phyloP scores from a whole-genome alignment of 2,329 filamentous ascomycete genomes.

The Neoscytalidium dimidiatum region DNA sequence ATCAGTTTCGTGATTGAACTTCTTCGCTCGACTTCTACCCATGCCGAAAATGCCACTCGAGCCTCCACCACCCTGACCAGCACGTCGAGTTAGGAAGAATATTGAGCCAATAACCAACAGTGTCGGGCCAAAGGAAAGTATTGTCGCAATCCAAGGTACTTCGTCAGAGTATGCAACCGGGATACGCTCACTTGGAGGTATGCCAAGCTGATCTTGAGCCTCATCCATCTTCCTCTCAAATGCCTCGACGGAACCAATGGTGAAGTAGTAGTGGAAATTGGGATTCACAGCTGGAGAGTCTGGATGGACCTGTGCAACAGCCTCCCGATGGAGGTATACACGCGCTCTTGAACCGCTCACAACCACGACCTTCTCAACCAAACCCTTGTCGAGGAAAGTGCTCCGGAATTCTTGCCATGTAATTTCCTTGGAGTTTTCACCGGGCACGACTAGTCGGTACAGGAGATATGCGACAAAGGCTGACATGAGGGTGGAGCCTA shows the following conservation, averaged over 20 bases:
- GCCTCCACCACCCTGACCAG: constrained; percentile 61
- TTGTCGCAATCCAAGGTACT: constrained; percentile 68
- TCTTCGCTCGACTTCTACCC: constrained; percentile 91
- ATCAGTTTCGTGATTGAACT: constrained; percentile 95
- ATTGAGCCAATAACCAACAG: constrained; percentile 82
- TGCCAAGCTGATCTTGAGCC: constrained; percentile 83
- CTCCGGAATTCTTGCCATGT: constrained; percentile 97
- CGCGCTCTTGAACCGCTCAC: constrained; percentile 76
- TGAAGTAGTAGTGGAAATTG: constrained; percentile 86
- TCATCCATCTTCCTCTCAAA: constrained; percentile 89
- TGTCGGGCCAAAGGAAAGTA: constrained; percentile 84
- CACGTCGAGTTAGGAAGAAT: constrained; percentile 76
- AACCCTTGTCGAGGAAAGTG: constrained; percentile 91
- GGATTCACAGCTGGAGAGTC: constrained; percentile 69
- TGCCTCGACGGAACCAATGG: constrained; percentile 88
- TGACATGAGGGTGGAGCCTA: constrained; percentile 57
- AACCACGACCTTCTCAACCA: constrained; percentile 88
- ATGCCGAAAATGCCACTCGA: constrained; percentile 89
- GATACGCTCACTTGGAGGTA: constrained; percentile 85
- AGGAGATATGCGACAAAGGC: constrained; percentile 64
- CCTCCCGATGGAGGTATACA: constrained; percentile 77
- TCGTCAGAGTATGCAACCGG: constrained; percentile 86
- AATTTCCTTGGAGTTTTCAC: constrained; percentile 73
- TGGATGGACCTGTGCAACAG: constrained; percentile 70
- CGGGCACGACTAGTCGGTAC: constrained; percentile 66